Conservation (phyloP, 352 stramenopile genomes). For the Phytophthora pistaciae region DNA sequence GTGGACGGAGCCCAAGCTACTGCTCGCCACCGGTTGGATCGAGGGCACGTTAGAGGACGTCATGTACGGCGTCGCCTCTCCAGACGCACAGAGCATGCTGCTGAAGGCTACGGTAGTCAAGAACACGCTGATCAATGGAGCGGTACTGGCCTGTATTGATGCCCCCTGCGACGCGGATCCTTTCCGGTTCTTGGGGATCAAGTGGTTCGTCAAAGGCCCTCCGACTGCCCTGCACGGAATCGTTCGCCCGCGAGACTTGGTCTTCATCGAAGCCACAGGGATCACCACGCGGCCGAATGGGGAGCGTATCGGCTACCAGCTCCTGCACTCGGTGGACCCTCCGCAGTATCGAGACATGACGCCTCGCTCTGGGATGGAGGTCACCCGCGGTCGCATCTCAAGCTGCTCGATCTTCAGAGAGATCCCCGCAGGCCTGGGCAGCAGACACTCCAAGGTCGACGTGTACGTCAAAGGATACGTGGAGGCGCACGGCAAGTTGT, state of each 20-base stretch:
- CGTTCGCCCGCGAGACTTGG: constrained; percentile 36
- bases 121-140: constrained; percentile 40
- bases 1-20: constrained; percentile 55
- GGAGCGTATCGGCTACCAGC: constrained; percentile 41
- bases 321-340: constrained; percentile 44
- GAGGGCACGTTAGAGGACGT: constrained; percentile 58
- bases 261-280: constrained; percentile 48
- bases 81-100: constrained; percentile 52
- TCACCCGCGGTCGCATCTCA: constrained; percentile 42
- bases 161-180: constrained; percentile 36
- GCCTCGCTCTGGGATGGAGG: constrained; percentile 22
- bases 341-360: constrained; percentile 31
- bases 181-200: constrained; percentile 44
- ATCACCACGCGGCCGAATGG: constrained; percentile 34
- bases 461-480: constrained; percentile 54
- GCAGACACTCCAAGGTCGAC: constrained; percentile 32
- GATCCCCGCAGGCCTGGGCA: constrained; percentile 14
- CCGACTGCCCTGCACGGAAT: constrained; percentile 33
- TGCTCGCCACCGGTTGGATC: constrained; percentile 51
- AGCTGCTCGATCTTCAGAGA: constrained; percentile 44
- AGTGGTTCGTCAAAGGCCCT: constrained; percentile 43
- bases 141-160: constrained; percentile 41
- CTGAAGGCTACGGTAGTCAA: constrained; percentile 54
- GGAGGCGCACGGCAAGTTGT: constrained; percentile 46
- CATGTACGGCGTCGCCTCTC: constrained; percentile 70